Percentiles rank a stretch among this genome's conserved stretches.
Evolutionary conservation across 768 basidiomycete genomes (phyloP).

Genomic region (Amanita rimosa): DNA sequence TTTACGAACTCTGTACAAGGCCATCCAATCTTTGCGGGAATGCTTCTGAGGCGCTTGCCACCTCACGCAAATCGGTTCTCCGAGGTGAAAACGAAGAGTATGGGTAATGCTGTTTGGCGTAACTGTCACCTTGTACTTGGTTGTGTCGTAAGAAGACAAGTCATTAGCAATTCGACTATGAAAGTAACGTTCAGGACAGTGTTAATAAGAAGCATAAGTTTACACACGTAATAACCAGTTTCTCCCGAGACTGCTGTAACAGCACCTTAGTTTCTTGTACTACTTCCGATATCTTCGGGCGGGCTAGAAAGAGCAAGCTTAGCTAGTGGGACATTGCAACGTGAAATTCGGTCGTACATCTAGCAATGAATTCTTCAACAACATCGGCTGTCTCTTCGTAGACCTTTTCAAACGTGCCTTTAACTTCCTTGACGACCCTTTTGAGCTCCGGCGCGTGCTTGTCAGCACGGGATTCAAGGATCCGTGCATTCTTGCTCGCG

Average conservation of each 20-base stretch:
- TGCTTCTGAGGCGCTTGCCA: constrained; percentile 86
- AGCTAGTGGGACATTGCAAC: constrained; percentile 4
- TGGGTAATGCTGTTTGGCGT: constrained; percentile 39
- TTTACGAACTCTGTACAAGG: constrained; percentile 63
- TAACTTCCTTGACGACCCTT: constrained; percentile 76
- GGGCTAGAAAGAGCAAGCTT: constrained; percentile 36
- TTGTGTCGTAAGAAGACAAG: constrained; percentile 65
- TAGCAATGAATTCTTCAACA: constrained; percentile 87
- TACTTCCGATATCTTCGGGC: constrained; percentile 79
- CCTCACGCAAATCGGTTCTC: constrained; percentile 75
- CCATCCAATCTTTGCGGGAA: constrained; percentile 93
- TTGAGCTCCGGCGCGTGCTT: constrained; percentile 75
- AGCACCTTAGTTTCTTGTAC: constrained; percentile 89
- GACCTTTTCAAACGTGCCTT: constrained; percentile 91
- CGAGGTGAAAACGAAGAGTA: constrained; percentile 67
- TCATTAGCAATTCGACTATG: constrained; percentile 77
- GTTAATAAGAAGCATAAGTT: not conserved
- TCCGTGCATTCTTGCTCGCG: constrained; percentile 69
- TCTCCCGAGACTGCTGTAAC: constrained; percentile 83
- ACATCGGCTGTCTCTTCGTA: constrained; percentile 89
- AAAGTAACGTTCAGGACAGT: constrained; percentile 2
- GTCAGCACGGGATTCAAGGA: constrained; percentile 68
- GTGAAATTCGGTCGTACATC: constrained; percentile 46
- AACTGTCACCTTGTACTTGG: constrained; percentile 66
- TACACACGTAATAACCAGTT: constrained; percentile 83